phyloP scores from a whole-genome alignment of 2,329 filamentous ascomycete species.

The Immersiporthe knoxdaviesiana region DNA sequence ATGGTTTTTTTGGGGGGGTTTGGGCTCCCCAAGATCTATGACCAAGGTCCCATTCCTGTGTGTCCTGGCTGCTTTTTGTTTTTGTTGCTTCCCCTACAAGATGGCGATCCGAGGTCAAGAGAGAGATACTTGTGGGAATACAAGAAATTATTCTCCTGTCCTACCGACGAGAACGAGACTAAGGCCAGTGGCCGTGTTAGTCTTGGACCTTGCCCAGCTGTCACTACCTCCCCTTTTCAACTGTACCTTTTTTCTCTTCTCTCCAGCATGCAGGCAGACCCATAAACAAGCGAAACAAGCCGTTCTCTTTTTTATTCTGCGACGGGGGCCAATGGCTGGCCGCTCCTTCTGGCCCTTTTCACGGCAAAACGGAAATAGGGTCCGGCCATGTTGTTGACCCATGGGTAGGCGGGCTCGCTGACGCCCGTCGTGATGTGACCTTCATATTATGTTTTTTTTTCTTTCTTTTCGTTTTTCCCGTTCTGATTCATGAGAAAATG shows the following conservation, averaged over 20 bases:
- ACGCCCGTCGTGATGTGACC: slow-evolving; percentile 9
- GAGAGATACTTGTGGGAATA: neutral
- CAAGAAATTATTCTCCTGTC: neutral
- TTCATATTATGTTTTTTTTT: neutral
- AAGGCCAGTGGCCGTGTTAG: slow-evolving; percentile 2
- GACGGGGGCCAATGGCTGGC: slow-evolving; percentile 6
- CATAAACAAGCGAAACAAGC: slow-evolving; percentile 20
- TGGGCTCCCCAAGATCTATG: slow-evolving; percentile 4
- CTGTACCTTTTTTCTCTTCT: neutral
- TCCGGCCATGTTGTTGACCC: slow-evolving; percentile 15
- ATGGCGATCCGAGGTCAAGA: too few relatives aligned
- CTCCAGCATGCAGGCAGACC: slow-evolving; percentile 2
- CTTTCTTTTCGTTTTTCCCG: too few relatives aligned
- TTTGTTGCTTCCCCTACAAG: neutral
- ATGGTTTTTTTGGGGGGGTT: slow-evolving; percentile 1
- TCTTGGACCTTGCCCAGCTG: neutral
- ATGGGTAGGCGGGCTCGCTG: slow-evolving; percentile 11
- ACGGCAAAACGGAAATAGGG: slow-evolving; percentile 15
- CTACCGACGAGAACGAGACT: neutral
- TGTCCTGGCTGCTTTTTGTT: neutral
- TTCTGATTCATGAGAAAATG: neutral
- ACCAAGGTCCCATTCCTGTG: slow-evolving; percentile 12
- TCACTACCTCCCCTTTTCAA: slow-evolving; percentile 1
- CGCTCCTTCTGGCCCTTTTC: slow-evolving; percentile 14
- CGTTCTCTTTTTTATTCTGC: slow-evolving; percentile 6